A percentile compares a stretch with the other conserved stretches of the same genome.
phyloP scores from a whole-genome alignment of 129 eudicot species.

The Mikania micrantha region DNA sequence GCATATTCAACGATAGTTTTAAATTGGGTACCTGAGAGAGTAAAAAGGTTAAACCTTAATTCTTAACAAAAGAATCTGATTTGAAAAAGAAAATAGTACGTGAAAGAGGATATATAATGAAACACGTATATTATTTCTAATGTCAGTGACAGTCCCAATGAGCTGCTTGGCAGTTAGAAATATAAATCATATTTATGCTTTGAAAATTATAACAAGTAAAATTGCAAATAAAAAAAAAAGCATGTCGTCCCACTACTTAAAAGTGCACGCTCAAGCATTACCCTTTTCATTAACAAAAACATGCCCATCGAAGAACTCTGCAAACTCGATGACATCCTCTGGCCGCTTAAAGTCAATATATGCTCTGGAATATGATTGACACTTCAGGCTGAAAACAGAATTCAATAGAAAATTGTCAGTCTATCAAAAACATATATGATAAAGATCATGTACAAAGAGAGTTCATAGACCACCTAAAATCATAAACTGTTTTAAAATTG shows the following conservation, averaged over 20 bases:
- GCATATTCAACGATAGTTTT: slow-evolving; percentile 84
- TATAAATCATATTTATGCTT: neutral
- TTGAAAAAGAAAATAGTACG: neutral
- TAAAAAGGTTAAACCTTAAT: neutral
- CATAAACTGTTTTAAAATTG: neutral
- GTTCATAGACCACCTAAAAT: neutral
- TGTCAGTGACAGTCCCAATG: slow-evolving; percentile 4
- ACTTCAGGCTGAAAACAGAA: slow-evolving; percentile 61
- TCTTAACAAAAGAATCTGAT: neutral
- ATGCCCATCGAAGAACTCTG: slow-evolving; percentile 83
- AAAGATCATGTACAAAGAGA: neutral
- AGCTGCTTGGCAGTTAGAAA: neutral
- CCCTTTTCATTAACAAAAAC: slow-evolving; percentile 93
- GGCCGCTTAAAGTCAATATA: slow-evolving; percentile 74
- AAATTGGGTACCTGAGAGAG: slow-evolving; percentile 59
- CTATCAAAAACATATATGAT: slow-evolving; percentile 22
- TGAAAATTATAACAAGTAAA: neutral
- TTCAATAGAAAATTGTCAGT: slow-evolving; percentile 42
- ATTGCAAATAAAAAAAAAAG: slow-evolving; percentile 31
- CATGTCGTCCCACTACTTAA: slow-evolving; percentile 1
- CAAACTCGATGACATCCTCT: slow-evolving; percentile 84
- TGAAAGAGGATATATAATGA: neutral
- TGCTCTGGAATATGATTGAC: slow-evolving; percentile 56
- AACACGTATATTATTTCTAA: slow-evolving; percentile 1
- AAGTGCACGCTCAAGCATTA: slow-evolving; percentile 27